These are phyloP conservation scores for Pythium scleroteichum DNA, from an alignment of 352 stramenopile genomes.

Conservation along the genomic window DNA sequence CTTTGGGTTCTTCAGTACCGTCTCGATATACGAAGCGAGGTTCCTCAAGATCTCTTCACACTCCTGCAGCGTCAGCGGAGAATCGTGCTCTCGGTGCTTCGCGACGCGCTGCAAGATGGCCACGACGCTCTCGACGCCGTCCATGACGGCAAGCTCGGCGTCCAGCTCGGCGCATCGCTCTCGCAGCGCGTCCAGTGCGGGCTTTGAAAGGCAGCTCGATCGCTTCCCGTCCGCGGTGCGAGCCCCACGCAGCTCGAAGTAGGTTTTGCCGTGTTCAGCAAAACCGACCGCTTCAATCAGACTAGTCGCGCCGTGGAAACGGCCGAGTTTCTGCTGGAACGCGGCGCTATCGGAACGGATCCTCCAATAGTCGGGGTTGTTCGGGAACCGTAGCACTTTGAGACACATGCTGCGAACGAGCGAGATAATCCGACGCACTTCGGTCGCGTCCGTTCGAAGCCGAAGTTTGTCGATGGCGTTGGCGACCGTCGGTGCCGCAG, in stretches of 20 bases:
- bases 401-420: constrained; percentile 57
- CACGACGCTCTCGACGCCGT: constrained; percentile 63
- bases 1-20: constrained; percentile 70
- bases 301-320: constrained; percentile 58
- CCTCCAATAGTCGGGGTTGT: constrained; percentile 75
- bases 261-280: constrained; percentile 48
- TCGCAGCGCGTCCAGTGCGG: constrained; percentile 39
- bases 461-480: constrained; percentile 61
- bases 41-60: constrained; percentile 39
- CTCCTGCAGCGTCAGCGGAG: constrained; percentile 46
- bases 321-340: constrained; percentile 65
- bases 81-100: constrained; percentile 25
- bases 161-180: constrained; percentile 61
- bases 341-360: constrained; percentile 51
- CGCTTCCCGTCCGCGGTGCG: constrained; percentile 45
- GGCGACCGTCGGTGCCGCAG: constrained; percentile 44
- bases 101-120: constrained; percentile 57
- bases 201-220: constrained; percentile 42
- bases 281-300: constrained; percentile 63
- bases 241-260: constrained; percentile 56
- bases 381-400: constrained; percentile 68
- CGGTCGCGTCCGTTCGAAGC: constrained; percentile 45
- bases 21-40: constrained; percentile 50
- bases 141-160: constrained; percentile 51
- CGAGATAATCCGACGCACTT: constrained; percentile 55